Conservation (phyloP, 371 early-diverging fungal genomes). For the Mortierella sp. region DNA sequence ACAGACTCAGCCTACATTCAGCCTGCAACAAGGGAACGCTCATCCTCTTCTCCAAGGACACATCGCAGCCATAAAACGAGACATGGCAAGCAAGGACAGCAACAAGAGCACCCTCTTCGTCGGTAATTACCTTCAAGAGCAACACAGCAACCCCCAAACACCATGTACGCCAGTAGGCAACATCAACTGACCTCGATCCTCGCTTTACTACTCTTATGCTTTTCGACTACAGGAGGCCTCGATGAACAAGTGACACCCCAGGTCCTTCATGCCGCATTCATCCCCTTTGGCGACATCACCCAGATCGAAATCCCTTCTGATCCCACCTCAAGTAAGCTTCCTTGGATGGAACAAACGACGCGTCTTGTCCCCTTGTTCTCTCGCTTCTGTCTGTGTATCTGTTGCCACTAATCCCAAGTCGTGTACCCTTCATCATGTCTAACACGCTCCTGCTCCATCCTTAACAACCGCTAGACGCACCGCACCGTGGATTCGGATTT, state of each 20-base stretch:
- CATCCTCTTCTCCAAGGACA: background rate
- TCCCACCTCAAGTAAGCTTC: slow-evolving; percentile 72
- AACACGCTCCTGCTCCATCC: too few species aligned
- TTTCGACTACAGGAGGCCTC: slow-evolving; percentile 76
- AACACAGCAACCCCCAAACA: background rate
- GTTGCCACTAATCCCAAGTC: background rate
- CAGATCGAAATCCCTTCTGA: slow-evolving; percentile 89
- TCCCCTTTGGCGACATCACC: slow-evolving; percentile 97
- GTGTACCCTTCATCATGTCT: background rate
- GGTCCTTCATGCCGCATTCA: slow-evolving; percentile 89
- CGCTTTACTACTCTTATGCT: background rate
- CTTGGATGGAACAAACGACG: background rate
- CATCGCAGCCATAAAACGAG: background rate
- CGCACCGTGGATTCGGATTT: slow-evolving; percentile 95
- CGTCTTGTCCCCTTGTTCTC: background rate
- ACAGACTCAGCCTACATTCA: background rate
- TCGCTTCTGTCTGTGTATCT: background rate
- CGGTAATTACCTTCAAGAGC: slow-evolving; percentile 47
- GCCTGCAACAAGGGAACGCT: background rate
- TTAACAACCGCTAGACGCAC: slow-evolving; percentile 62
- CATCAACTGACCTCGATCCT: background rate
- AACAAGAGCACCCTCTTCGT: slow-evolving; percentile 69
- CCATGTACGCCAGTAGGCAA: too few species aligned
- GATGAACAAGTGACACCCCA: slow-evolving; percentile 85
- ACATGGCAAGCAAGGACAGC: slow-evolving; percentile 56